phyloP scores from a whole-genome alignment of 2,329 filamentous ascomycete species.

The Lasiodiplodia sp. region DNA sequence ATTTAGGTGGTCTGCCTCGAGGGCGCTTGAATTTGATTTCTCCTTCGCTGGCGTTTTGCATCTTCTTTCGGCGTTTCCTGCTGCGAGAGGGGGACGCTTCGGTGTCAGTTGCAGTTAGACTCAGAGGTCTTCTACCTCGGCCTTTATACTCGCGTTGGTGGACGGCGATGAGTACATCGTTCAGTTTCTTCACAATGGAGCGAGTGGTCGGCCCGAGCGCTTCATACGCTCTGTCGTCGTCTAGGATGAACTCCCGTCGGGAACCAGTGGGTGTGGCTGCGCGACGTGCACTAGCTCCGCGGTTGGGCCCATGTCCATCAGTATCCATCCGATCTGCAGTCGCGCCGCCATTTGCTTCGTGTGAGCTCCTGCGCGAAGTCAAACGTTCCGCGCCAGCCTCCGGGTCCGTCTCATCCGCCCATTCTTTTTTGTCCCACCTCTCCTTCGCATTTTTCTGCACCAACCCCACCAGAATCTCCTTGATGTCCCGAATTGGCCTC shows the following conservation, averaged over 20 bases:
- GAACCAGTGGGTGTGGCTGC: constrained; percentile 15
- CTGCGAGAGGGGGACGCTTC: neutral
- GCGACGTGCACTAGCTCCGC: constrained; percentile 2
- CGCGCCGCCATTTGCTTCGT: constrained; percentile 32
- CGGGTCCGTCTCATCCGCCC: constrained; percentile 39
- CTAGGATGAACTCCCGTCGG: constrained; percentile 66
- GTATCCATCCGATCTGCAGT: neutral
- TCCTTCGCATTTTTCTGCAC: constrained; percentile 74
- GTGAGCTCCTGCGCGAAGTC: constrained; percentile 4
- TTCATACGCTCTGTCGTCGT: constrained; percentile 72
- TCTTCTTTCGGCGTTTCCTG: constrained; percentile 1
- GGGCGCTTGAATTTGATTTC: neutral
- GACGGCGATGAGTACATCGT: constrained; percentile 72
- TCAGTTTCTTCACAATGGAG: constrained; percentile 74
- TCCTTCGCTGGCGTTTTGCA: neutral
- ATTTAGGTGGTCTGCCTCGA: constrained; percentile 16
- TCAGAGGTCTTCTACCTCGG: constrained; percentile 34
- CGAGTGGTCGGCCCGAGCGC: constrained; percentile 73
- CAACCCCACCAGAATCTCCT: constrained; percentile 73
- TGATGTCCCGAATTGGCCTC: constrained; percentile 67
- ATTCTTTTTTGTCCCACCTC: constrained; percentile 55
- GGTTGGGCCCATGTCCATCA: neutral
- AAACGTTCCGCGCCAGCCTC: constrained; percentile 30
- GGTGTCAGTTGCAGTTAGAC: constrained; percentile 34
- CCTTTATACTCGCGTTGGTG: constrained; percentile 63